Percentiles rank a stretch among this genome's conserved stretches.
phyloP scores from a whole-genome alignment of 495 filamentous ascomycete genomes.

The Penicillium steckii region DNA sequence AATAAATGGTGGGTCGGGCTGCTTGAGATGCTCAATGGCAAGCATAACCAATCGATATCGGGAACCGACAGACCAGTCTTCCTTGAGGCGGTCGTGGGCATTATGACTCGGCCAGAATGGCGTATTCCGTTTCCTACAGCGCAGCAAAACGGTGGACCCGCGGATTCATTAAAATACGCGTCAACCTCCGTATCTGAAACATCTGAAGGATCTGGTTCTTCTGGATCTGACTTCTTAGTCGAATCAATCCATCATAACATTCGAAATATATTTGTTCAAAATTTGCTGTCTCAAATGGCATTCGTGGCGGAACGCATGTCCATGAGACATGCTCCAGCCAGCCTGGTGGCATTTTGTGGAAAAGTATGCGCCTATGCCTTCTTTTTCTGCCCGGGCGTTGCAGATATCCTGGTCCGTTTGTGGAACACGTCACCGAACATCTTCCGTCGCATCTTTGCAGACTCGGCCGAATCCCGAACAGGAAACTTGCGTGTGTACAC shows the following conservation, averaged over 20 bases:
- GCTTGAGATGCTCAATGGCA: slow-evolving; percentile 79
- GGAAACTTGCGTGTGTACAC: slow-evolving; percentile 36
- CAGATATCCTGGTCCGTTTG: slow-evolving; percentile 79
- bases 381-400: slow-evolving; percentile 88
- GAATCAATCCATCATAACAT: slow-evolving; percentile 94
- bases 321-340: slow-evolving; percentile 82
- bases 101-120: slow-evolving; percentile 96
- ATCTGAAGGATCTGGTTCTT: slow-evolving; percentile 38
- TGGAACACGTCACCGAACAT: slow-evolving; percentile 69
- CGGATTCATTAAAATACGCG: slow-evolving; percentile 34
- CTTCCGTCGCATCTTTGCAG: slow-evolving; percentile 68
- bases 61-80: slow-evolving; percentile 78
- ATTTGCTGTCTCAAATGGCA: slow-evolving; percentile 81
- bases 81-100: slow-evolving; percentile 74
- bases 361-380: slow-evolving; percentile 95
- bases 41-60: slow-evolving; percentile 67
- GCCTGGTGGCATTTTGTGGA: slow-evolving; percentile 88
- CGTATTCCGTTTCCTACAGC: slow-evolving; percentile 60
- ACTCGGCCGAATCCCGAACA: slow-evolving; percentile 53
- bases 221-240: slow-evolving; percentile 72
- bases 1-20: slow-evolving; percentile 97
- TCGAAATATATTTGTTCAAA: slow-evolving; percentile 84
- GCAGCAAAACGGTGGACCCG: slow-evolving; percentile 22
- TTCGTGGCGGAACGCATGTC: slow-evolving; percentile 93
- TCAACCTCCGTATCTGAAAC: slow-evolving; percentile 41